phyloP scores from a whole-genome alignment of 331 rosid species.

The Stylosanthes scabra region DNA sequence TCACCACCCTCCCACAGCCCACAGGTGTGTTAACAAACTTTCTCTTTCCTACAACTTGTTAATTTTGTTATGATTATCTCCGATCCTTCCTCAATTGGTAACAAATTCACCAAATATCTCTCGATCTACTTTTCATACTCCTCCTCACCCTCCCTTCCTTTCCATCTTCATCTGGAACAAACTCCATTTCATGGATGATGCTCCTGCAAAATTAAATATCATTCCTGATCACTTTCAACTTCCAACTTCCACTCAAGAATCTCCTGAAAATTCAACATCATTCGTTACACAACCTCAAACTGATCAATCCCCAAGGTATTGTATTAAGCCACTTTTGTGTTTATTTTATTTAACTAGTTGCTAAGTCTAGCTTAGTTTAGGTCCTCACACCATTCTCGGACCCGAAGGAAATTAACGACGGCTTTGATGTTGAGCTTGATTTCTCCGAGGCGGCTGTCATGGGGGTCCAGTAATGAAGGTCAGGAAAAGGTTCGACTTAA shows the following conservation, averaged over 20 bases:
- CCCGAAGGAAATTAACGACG: constrained; percentile 59
- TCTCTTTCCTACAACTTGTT: background rate
- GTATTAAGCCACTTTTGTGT: constrained; percentile 17
- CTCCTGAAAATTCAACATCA: constrained; percentile 51
- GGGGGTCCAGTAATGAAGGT: constrained; percentile 67
- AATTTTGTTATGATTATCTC: background rate
- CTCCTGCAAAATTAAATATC: constrained; percentile 65
- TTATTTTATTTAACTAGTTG: constrained; percentile 34
- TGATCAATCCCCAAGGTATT: constrained; percentile 63
- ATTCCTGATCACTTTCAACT: constrained; percentile 76
- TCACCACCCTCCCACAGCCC: background rate
- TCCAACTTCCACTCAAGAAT: constrained; percentile 53
- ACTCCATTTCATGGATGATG: constrained; percentile 75
- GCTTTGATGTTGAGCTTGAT: constrained; percentile 75
- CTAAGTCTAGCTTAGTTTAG: constrained; percentile 62
- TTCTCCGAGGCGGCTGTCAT: constrained; percentile 60
- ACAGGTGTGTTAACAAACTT: constrained; percentile 8
- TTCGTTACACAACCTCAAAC: constrained; percentile 49
- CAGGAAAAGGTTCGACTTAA: constrained; percentile 72
- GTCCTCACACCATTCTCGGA: constrained; percentile 52
- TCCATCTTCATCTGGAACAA: constrained; percentile 25
- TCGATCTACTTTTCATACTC: constrained; percentile 29
- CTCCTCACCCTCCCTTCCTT: constrained; percentile 1
- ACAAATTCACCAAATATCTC: constrained; percentile 21
- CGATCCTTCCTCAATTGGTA: constrained; percentile 14